Evolutionary conservation across 2,329 filamentous ascomycete species (phyloP).

Genomic region (Trichoderma atroviride): DNA sequence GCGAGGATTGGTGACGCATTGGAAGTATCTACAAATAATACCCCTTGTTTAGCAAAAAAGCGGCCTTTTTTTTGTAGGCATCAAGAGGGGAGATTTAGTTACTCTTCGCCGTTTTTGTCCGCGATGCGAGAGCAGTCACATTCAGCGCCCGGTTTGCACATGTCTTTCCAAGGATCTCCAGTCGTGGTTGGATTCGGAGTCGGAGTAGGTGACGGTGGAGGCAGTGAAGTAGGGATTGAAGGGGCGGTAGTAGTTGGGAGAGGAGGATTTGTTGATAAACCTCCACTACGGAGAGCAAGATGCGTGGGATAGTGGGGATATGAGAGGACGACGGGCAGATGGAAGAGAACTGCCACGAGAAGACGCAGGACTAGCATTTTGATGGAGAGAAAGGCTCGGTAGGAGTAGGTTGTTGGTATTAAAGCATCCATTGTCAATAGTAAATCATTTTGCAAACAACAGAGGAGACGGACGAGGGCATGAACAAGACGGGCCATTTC

Average conservation of each 20-base stretch:
- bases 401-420: background rate
- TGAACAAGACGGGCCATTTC: background rate
- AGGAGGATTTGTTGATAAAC: background rate
- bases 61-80: background rate
- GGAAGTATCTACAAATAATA: slow-evolving; percentile 32
- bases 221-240: background rate
- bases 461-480: background rate
- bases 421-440: background rate
- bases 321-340: slow-evolving; percentile 13
- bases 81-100: background rate
- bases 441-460: background rate
- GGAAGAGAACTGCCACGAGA: slow-evolving; percentile 11
- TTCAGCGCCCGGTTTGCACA: slow-evolving; percentile 31
- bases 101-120: slow-evolving; percentile 32
- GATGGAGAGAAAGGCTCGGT: background rate
- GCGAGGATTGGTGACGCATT: slow-evolving; percentile 35
- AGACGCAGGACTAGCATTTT: slow-evolving; percentile 6
- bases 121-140: slow-evolving; percentile 37
- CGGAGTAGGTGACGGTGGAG: background rate
- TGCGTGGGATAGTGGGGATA: background rate
- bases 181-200: background rate
- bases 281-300: background rate
- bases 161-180: slow-evolving; percentile 8
- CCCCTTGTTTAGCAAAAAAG: background rate
- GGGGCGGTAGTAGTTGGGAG: background rate